Evolutionary conservation across 148 eudicot genomes (phyloP).

Genomic region (Amaranthus hypochondriacus): DNA sequence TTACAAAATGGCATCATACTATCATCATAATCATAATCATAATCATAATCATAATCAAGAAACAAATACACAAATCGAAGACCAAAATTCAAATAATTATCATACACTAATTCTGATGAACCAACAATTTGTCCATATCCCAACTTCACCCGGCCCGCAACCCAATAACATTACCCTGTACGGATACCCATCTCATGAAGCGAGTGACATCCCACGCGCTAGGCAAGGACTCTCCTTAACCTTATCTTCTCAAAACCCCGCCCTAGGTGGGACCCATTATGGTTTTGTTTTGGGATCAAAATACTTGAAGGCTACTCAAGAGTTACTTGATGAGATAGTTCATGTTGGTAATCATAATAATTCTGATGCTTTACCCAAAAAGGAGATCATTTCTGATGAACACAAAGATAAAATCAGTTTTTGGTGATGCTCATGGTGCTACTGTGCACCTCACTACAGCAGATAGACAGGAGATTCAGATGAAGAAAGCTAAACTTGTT

Average conservation of each 20-base stretch:
- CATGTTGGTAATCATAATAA: conserved; percentile 37
- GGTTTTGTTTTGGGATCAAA: conserved; percentile 43
- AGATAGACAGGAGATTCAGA: conserved; percentile 75
- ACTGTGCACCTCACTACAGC: conserved; percentile 47
- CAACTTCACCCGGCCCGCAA: conserved; percentile 22
- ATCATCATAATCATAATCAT: conserved; percentile 8
- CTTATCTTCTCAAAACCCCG: conserved; percentile 42
- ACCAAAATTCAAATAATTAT: conserved; percentile 8
- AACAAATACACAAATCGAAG: conserved; percentile 4
- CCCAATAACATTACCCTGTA: conserved; percentile 22
- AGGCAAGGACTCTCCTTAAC: conserved; percentile 48
- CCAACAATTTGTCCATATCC: conserved; percentile 35
- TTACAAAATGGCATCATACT: conserved; percentile 22
- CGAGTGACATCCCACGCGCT: conserved; percentile 44
- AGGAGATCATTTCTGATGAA: conserved; percentile 24
- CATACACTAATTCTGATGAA: conserved; percentile 81
- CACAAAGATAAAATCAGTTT: not conserved
- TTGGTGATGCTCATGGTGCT: conserved; percentile 21
- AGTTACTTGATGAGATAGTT: conserved; percentile 68
- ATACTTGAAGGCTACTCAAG: conserved; percentile 69
- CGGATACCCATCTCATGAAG: conserved; percentile 32
- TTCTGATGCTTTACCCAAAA: conserved; percentile 23
- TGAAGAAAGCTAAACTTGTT: conserved; percentile 72
- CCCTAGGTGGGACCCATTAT: conserved; percentile 2
- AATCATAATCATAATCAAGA: conserved; percentile 2